phyloP scores from a whole-genome alignment of 805 yeast genomes.

The Kluyveromyces lactis region DNA sequence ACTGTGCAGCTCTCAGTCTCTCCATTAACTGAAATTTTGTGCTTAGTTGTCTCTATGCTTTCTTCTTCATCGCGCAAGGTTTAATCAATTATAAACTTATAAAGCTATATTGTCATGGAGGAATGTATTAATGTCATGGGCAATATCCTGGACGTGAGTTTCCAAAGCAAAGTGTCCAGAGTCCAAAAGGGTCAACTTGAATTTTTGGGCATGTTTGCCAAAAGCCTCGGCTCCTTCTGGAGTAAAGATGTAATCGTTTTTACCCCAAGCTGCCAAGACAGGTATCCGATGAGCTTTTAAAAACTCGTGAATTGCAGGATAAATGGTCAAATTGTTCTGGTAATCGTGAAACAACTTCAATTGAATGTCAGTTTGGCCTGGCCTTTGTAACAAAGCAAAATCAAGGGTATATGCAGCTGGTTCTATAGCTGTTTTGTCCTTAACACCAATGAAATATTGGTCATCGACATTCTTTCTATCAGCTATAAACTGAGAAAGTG shows the following conservation, averaged over 20 bases:
- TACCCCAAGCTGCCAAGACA: constrained; percentile 35
- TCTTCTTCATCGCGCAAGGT: too few species aligned
- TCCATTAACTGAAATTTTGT: too few species aligned
- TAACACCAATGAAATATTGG: constrained; percentile 30
- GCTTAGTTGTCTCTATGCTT: constrained; percentile 2
- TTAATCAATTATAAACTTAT: too few species aligned
- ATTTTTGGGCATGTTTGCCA: constrained; percentile 26
- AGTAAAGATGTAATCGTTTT: constrained; percentile 32
- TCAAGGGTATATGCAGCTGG: constrained; percentile 31
- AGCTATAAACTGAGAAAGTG: constrained; percentile 13
- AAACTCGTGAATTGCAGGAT: constrained; percentile 32
- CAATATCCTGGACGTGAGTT: constrained; percentile 26
- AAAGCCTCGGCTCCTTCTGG: constrained; percentile 33
- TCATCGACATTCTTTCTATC: constrained; percentile 15
- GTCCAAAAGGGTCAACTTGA: constrained; percentile 23
- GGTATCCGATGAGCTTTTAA: constrained; percentile 29
- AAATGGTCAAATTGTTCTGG: constrained; percentile 27
- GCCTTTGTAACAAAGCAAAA: constrained; percentile 17
- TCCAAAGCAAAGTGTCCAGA: constrained; percentile 36
- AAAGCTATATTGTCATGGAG: not conserved
- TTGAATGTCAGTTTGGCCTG: constrained; percentile 27
- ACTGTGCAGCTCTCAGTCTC: too few species aligned
- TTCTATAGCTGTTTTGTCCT: constrained; percentile 20
- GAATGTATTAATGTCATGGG: constrained; percentile 18
- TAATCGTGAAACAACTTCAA: constrained; percentile 32